Evolutionary conservation across 306 rosid genomes (phyloP).

Genomic region (Hylodesmum podocarpum): DNA sequence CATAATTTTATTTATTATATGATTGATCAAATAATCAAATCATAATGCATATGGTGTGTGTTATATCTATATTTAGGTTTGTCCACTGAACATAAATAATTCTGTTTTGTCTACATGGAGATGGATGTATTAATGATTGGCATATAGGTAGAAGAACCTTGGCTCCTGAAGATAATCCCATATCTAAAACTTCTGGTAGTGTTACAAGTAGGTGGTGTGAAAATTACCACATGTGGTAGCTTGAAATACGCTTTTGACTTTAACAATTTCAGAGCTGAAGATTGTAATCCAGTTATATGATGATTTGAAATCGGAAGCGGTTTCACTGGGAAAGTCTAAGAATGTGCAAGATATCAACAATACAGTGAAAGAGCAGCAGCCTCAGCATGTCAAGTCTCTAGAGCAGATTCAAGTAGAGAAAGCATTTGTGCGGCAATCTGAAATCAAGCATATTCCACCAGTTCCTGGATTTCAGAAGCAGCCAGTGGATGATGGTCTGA

Average conservation of each 20-base stretch:
- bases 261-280: constrained; percentile 65
- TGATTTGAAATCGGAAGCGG: constrained; percentile 37
- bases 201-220: neutral
- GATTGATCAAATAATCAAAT: constrained; percentile 13
- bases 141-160: neutral
- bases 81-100: neutral
- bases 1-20: neutral
- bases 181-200: constrained; percentile 6
- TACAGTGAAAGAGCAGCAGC: constrained; percentile 30
- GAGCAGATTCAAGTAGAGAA: constrained; percentile 40
- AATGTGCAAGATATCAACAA: constrained; percentile 36
- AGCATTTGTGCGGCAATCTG: constrained; percentile 32
- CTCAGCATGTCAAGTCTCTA: constrained; percentile 14
- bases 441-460: constrained; percentile 21
- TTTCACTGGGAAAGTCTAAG: constrained; percentile 25
- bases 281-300: constrained; percentile 47
- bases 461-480: constrained; percentile 40
- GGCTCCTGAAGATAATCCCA: neutral
- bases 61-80: neutral
- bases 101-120: neutral
- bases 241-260: constrained; percentile 13
- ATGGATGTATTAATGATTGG: neutral
- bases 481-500: constrained; percentile 45
- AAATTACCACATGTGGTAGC: neutral
- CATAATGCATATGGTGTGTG: neutral